Evolutionary conservation across 306 rosid species (phyloP).

Genomic region (Citrullus mucosospermus): DNA sequence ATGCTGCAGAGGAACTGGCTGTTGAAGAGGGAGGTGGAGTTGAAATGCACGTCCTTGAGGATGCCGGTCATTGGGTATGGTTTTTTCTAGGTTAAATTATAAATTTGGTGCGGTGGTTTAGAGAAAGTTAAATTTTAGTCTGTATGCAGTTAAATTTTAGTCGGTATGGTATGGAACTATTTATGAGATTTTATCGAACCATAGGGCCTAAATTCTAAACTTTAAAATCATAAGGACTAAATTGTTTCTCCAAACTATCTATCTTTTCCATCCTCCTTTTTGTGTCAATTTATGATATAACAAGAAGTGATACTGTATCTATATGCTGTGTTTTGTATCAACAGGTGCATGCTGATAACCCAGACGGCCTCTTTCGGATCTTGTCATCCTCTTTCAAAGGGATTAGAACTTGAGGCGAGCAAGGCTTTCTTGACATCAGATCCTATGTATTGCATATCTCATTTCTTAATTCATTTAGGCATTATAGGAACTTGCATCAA

Average conservation of each 20-base stretch:
- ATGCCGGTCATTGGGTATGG: conserved; percentile 94
- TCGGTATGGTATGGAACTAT: no score
- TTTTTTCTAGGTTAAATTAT: not conserved
- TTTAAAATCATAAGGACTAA: no score
- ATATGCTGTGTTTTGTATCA: not conserved
- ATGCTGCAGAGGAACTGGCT: conserved; percentile 84
- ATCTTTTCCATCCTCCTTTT: not conserved
- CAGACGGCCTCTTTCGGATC: conserved; percentile 87
- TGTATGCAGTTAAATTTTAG: no score
- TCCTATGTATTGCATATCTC: not conserved
- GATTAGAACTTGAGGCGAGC: conserved; percentile 16
- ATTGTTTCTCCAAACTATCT: not conserved
- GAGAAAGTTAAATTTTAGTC: no score
- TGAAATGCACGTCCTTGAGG: conserved; percentile 97
- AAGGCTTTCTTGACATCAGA: not conserved
- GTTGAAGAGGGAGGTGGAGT: conserved; percentile 95
- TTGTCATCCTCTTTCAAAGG: conserved; percentile 65
- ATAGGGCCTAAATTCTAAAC: no score
- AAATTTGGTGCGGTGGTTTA: no score
- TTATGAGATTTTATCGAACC: no score
- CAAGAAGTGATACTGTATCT: not conserved
- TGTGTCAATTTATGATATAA: not conserved
- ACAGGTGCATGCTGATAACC: conserved; percentile 94
- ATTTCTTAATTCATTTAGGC: not conserved
- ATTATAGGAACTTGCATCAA: not conserved